Evolutionary conservation across 495 filamentous ascomycete species (phyloP).

Genomic region (Hamigera avellanea): DNA sequence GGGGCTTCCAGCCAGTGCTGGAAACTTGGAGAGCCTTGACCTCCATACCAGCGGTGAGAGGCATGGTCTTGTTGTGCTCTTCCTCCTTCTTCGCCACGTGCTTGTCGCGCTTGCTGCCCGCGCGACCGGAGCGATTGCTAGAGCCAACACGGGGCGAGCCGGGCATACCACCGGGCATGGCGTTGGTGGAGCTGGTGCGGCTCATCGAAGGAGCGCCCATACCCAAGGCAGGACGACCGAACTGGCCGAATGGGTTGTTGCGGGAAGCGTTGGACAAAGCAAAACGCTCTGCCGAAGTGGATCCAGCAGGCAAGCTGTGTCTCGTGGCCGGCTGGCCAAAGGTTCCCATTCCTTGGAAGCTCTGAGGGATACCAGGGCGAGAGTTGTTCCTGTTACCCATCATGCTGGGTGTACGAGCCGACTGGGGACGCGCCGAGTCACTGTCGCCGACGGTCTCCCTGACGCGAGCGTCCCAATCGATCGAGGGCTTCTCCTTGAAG

Average conservation of each 20-base stretch:
- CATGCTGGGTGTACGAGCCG: slow-evolving; percentile 56
- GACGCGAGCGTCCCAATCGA: slow-evolving; percentile 79
- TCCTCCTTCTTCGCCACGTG: slow-evolving; percentile 47
- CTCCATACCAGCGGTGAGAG: slow-evolving; percentile 69
- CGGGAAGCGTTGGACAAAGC: slow-evolving; percentile 13
- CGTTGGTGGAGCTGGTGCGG: slow-evolving; percentile 43
- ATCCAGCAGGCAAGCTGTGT: slow-evolving; percentile 52
- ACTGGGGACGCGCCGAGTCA: slow-evolving; percentile 58
- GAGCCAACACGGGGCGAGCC: slow-evolving; percentile 40
- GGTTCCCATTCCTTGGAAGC: slow-evolving; percentile 54
- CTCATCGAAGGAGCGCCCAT: slow-evolving; percentile 37
- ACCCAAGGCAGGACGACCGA: slow-evolving; percentile 50
- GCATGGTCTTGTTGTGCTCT: slow-evolving; percentile 69
- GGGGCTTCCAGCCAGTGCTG: slow-evolving; percentile 80
- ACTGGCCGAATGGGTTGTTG: slow-evolving; percentile 31
- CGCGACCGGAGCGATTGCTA: slow-evolving; percentile 38
- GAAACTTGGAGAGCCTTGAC: slow-evolving; percentile 67
- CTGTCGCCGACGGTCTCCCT: slow-evolving; percentile 75
- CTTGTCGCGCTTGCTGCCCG: slow-evolving; percentile 52
- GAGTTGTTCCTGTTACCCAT: slow-evolving; percentile 36
- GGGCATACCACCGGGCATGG: slow-evolving; percentile 33
- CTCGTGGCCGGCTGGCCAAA: slow-evolving; percentile 41
- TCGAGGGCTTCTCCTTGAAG: slow-evolving; percentile 88
- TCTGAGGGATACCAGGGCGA: slow-evolving; percentile 24
- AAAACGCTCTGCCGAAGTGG: slow-evolving; percentile 55